phyloP scores from a whole-genome alignment of 2,329 filamentous ascomycete species.

The Colletotrichum gigasporum region DNA sequence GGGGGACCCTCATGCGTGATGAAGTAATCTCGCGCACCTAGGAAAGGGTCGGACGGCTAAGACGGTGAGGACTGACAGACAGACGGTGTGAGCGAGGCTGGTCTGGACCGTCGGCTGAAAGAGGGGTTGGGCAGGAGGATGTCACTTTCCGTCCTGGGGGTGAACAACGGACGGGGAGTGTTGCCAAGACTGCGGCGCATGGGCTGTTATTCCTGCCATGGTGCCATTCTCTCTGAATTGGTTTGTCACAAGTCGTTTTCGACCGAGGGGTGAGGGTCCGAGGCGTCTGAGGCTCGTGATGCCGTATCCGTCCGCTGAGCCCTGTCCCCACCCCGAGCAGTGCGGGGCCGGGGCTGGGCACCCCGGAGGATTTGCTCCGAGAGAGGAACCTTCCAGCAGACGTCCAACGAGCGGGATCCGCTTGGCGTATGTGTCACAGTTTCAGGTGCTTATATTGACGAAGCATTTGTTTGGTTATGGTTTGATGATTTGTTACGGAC shows the following conservation, averaged over 20 bases:
- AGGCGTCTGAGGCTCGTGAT: conserved; percentile 1
- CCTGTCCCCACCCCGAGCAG: not conserved
- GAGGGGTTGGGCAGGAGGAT: not conserved
- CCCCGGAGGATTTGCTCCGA: conserved; percentile 15
- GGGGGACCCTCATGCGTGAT: not conserved
- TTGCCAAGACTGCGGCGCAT: not conserved
- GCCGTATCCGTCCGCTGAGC: conserved; percentile 4
- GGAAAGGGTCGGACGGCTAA: not conserved
- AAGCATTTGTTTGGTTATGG: not conserved
- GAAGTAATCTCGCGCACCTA: not conserved
- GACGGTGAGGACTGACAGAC: no score
- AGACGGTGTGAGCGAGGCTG: not conserved
- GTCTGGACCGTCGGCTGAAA: no score
- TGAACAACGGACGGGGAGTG: not conserved
- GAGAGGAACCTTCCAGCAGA: conserved; percentile 19
- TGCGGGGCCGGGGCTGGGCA: conserved; percentile 1
- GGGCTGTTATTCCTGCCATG: not conserved
- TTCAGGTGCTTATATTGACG: not conserved
- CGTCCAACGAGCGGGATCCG: not conserved
- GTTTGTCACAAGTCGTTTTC: not conserved
- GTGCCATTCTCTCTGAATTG: not conserved
- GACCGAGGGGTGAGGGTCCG: conserved; percentile 8
- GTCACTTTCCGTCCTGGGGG: not conserved
- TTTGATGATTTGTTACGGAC: not conserved
- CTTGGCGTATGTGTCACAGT: not conserved